Evolutionary conservation across 495 filamentous ascomycete genomes (phyloP).

Genomic region (Aspergillus olivimuriae): DNA sequence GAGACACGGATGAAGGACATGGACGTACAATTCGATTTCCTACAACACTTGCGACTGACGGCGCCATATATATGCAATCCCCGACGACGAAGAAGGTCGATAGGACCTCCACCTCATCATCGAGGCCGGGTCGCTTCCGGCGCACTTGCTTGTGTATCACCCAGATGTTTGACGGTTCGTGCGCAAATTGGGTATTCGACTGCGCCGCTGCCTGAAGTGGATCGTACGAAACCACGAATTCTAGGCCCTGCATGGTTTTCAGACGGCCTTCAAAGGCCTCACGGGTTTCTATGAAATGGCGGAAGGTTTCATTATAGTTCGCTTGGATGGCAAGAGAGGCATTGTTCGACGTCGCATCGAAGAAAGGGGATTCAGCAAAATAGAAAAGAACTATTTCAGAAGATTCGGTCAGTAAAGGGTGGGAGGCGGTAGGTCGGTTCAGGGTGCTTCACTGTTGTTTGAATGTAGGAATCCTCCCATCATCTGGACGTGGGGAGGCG

Average conservation of each 20-base stretch:
- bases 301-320: conserved; percentile 61
- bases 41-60: conserved; percentile 70
- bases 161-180: conserved; percentile 65
- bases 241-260: conserved; percentile 71
- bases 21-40: conserved; percentile 63
- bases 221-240: conserved; percentile 75
- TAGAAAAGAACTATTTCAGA: conserved; percentile 64
- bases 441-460: conserved; percentile 44
- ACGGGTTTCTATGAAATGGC: conserved; percentile 58
- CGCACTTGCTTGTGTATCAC: conserved; percentile 86
- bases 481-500: conserved; percentile 50
- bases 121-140: conserved; percentile 47
- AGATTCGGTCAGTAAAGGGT: not conserved
- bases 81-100: conserved; percentile 80
- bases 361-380: conserved; percentile 86
- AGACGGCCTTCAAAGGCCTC: conserved; percentile 74
- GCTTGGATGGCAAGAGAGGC: conserved; percentile 69
- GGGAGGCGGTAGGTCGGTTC: not conserved
- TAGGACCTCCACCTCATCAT: conserved; percentile 65
- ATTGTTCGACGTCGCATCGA: conserved; percentile 85
- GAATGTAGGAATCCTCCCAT: conserved; percentile 51
- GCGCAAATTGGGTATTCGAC: conserved; percentile 50
- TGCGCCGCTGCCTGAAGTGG: conserved; percentile 57
- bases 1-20: not conserved
- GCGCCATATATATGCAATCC: conserved; percentile 86